Evolutionary conservation across 345 rosid species (phyloP), one percentile per base, ranked within the genome.

Genomic region (Linum tenue): DNA sequence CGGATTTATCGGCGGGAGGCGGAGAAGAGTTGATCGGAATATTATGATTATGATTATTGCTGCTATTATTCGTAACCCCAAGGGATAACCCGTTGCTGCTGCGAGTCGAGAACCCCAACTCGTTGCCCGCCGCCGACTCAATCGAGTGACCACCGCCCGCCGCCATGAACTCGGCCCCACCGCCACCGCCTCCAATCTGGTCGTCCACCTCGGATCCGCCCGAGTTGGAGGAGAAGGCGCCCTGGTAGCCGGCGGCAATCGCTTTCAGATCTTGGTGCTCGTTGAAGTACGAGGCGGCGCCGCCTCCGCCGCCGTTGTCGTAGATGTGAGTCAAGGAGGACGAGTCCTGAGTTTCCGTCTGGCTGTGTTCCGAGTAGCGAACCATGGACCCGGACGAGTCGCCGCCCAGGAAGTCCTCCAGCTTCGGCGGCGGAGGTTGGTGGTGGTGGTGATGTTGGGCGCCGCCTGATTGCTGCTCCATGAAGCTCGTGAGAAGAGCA

Each of bases 361-460:
- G 91, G 74, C 87, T 81, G 10, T 67, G 70, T 66, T 82, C 84
- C 0, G 91, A 77, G 57, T 82, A 86, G 22, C 89, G 85, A 43
- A 86, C 89, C 37, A 82, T 70, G 0, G 96, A 81, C 3, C 92
- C 81, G 2, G 91, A 82, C 15, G 86, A 83, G 44, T 88, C 98
- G 0, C 94, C 91, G 0, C 94, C 91, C 39, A 90, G 77, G 77
- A 94, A 94, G 64, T 92, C 98, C 66, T 89, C 98, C 2, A 92
- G 98, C 50, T 92, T 92, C 0, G 98, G 97, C 53, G 70, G 75
- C 53, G 11, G 53, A 7, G 11, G 31, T 40, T 80, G 83, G 14
- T 22, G 31, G 31, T 81, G 88, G 38, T 72, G 58, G 16, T 80
- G 88, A 40, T 74, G 70, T 44, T 78, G 60, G 11, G 9, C 59